These are phyloP conservation scores for Kodamaea leandrae DNA, from an alignment of 805 yeast species.

Conservation along the genomic window DNA sequence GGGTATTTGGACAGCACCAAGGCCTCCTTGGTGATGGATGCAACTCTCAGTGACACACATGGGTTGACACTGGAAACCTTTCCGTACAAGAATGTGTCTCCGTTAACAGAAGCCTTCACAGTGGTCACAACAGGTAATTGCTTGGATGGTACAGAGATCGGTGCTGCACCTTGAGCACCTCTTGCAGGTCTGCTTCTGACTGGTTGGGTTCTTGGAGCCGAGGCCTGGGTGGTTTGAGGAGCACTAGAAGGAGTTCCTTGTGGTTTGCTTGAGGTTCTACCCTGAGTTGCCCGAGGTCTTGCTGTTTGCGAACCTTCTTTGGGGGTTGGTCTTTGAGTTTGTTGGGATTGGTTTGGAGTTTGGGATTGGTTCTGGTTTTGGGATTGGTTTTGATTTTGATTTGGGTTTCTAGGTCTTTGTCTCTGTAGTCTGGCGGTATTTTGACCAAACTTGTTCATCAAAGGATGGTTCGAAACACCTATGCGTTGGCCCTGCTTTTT, in stretches of 20 bases:
- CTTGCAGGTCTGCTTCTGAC: conserved; percentile 1
- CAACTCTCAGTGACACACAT: conserved; percentile 31
- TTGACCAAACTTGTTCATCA: conserved; percentile 11
- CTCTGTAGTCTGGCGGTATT: neutral
- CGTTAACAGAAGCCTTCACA: conserved; percentile 20
- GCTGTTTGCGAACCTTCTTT: neutral
- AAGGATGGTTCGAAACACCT: conserved; percentile 13
- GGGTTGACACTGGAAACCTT: conserved; percentile 31
- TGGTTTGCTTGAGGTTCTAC: neutral
- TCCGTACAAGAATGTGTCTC: conserved; percentile 37
- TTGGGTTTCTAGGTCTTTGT: conserved; percentile 2
- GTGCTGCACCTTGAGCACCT: neutral
- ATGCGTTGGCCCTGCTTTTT: conserved; percentile 3
- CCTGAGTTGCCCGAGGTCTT: neutral
- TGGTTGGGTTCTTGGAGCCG: conserved; percentile 1
- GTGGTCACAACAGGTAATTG: conserved; percentile 11
- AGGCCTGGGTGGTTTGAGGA: neutral
- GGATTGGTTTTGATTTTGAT: conserved; percentile 1
- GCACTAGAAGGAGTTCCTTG: neutral
- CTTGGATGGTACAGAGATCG: conserved; percentile 4
- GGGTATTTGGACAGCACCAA: conserved; percentile 42
- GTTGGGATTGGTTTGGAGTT: too few species aligned
- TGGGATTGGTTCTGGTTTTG: conserved; percentile 6
- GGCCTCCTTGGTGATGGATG: conserved; percentile 39
- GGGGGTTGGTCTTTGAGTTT: neutral